Evolutionary conservation across 148 eudicot species (phyloP).

Genomic region (Mesembryanthemum crystallinum): DNA sequence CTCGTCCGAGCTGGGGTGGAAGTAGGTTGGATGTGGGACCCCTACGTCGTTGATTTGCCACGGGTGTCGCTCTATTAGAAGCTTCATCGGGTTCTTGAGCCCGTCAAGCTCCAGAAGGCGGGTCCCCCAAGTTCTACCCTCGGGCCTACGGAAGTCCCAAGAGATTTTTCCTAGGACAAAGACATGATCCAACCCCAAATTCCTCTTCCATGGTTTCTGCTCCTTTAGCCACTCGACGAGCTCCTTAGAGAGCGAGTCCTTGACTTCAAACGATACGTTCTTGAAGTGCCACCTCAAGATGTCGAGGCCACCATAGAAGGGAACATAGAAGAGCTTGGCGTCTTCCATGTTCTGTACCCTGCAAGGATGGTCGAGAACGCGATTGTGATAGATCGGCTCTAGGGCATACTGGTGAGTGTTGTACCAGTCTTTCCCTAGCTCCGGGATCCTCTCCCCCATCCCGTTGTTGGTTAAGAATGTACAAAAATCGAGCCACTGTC

Average conservation of each 20-base stretch:
- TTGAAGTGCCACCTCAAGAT: conserved; percentile 74
- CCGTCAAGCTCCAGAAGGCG: conserved; percentile 46
- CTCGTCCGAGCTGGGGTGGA: conserved; percentile 67
- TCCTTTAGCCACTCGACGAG: conserved; percentile 57
- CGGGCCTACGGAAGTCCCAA: conserved; percentile 68
- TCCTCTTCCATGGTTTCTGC: conserved; percentile 46
- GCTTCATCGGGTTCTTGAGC: conserved; percentile 64
- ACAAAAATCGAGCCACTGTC: conserved; percentile 56
- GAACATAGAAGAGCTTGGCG: conserved; percentile 77
- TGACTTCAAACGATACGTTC: conserved; percentile 46
- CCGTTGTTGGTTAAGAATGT: conserved; percentile 47
- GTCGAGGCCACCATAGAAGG: conserved; percentile 74
- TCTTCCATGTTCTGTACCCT: conserved; percentile 52
- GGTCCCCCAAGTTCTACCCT: conserved; percentile 50
- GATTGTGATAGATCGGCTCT: conserved; percentile 70
- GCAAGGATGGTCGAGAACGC: conserved; percentile 71
- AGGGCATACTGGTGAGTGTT: conserved; percentile 69
- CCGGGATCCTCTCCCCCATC: conserved; percentile 52
- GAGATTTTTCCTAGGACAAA: conserved; percentile 73
- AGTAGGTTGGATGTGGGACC: conserved; percentile 75
- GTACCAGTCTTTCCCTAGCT: conserved; percentile 73
- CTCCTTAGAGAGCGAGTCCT: conserved; percentile 50
- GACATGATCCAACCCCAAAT: conserved; percentile 64
- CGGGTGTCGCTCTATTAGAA: conserved; percentile 70
- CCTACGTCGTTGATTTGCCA: conserved; percentile 75